phyloP scores from a whole-genome alignment of 768 basidiomycete species.

The Collybia nuda region DNA sequence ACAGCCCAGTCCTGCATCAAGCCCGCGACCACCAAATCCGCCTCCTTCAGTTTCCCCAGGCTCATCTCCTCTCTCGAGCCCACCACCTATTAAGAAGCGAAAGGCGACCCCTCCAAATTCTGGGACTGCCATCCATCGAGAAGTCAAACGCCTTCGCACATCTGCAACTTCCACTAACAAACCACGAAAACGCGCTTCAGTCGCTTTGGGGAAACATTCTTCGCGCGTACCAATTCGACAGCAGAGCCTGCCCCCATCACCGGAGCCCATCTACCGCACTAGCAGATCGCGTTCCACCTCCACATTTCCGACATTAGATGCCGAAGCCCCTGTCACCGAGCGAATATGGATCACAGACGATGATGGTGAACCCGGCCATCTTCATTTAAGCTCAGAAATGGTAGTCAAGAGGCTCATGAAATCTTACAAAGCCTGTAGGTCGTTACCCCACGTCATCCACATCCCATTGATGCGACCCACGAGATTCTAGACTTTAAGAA shows the following conservation, averaged over 20 bases:
- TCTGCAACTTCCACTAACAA: constrained; percentile 21
- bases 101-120: constrained; percentile 22
- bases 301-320: constrained; percentile 38
- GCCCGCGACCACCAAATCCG: constrained; percentile 1
- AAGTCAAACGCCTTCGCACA: constrained; percentile 38
- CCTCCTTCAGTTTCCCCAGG: constrained; percentile 15
- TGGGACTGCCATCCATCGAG: constrained; percentile 28
- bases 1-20: constrained; percentile 11
- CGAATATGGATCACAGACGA: constrained; percentile 53
- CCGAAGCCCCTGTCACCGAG: constrained; percentile 32
- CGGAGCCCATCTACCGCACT: constrained; percentile 55
- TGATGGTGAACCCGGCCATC: constrained; percentile 49
- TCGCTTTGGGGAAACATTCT: constrained; percentile 29
- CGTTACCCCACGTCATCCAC: background rate
- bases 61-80: constrained; percentile 28
- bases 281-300: constrained; percentile 71
- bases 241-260: constrained; percentile 38
- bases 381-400: constrained; percentile 60
- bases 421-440: constrained; percentile 70
- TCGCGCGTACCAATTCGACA: constrained; percentile 47
- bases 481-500: constrained; percentile 64
- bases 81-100: constrained; percentile 30
- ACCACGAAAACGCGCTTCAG: constrained; percentile 30
- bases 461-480: constrained; percentile 10
- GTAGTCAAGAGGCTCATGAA: constrained; percentile 65